phyloP scores from a whole-genome alignment of 768 basidiomycete species.

The Omphalotus guepiniiformis region DNA sequence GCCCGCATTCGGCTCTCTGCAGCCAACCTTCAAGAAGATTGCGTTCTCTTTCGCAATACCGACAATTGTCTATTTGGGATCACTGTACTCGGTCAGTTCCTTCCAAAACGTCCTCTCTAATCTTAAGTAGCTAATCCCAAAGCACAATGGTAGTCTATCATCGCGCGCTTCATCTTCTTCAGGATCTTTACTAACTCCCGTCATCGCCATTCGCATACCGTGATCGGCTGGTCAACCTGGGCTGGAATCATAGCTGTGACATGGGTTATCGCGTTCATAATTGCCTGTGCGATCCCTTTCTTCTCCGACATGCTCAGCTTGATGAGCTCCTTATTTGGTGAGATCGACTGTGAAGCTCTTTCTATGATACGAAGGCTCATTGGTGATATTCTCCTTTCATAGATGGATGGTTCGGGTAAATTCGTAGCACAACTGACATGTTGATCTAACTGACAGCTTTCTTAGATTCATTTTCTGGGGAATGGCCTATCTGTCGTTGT shows the following conservation, averaged over 20 bases:
- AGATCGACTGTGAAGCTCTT: not conserved
- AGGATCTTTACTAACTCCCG: slow-evolving; percentile 34
- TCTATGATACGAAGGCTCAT: too few species aligned
- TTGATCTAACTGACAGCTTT: not conserved
- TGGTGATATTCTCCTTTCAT: not conserved
- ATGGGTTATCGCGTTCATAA: slow-evolving; percentile 30
- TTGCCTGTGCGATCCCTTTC: slow-evolving; percentile 32
- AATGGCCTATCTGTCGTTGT: slow-evolving; percentile 36
- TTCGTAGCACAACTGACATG: too few species aligned
- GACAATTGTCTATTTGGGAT: slow-evolving; percentile 40
- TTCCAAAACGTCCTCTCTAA: not conserved
- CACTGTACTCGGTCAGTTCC: slow-evolving; percentile 35
- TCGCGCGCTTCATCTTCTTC: slow-evolving; percentile 43
- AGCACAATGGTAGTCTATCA: slow-evolving; percentile 40
- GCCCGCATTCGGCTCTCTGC: slow-evolving; percentile 39
- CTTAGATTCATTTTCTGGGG: slow-evolving; percentile 41
- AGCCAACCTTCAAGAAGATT: slow-evolving; percentile 34
- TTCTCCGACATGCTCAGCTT: slow-evolving; percentile 37
- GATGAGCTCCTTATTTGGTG: slow-evolving; percentile 40
- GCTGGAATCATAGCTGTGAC: slow-evolving; percentile 25
- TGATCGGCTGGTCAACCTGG: slow-evolving; percentile 29
- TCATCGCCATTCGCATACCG: slow-evolving; percentile 31
- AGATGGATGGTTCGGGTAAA: slow-evolving; percentile 31
- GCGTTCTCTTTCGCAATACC: slow-evolving; percentile 44
- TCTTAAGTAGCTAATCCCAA: not conserved